Conservation (phyloP, 2,329 filamentous ascomycete species). For the Apiospora koreana region DNA sequence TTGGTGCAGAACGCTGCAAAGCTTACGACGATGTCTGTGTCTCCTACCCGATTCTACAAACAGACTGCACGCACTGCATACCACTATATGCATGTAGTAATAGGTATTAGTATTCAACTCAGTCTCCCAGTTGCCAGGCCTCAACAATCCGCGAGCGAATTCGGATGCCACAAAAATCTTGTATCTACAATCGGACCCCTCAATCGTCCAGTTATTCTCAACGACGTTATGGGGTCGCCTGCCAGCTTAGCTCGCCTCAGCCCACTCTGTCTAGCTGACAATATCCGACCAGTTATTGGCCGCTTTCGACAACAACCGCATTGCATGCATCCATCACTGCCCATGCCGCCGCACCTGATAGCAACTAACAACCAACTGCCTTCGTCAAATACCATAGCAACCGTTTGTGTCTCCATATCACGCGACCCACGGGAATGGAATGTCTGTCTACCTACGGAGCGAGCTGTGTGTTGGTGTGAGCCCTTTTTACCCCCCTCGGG, state of each 20-base stretch:
- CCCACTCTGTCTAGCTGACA: constrained; percentile 11
- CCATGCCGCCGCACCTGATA: background rate
- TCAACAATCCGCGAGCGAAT: background rate
- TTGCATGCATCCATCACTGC: background rate
- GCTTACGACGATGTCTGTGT: background rate
- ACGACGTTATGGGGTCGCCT: background rate
- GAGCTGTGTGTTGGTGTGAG: constrained; percentile 4
- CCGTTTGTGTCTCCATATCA: background rate
- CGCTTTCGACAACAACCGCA: background rate
- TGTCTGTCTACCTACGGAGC: background rate
- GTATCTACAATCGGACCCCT: background rate
- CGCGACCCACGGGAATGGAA: background rate
- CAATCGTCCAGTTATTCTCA: background rate
- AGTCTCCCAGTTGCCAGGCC: too few relatives aligned
- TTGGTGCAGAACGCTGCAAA: too few relatives aligned
- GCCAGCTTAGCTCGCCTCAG: background rate
- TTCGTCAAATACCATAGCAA: background rate
- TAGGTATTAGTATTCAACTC: too few relatives aligned
- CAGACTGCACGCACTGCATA: background rate
- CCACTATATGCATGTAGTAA: background rate
- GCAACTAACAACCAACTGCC: background rate
- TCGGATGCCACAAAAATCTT: background rate
- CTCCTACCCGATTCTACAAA: background rate
- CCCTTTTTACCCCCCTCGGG: background rate
- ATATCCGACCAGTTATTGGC: constrained; percentile 11